Conservation (phyloP, 805 yeast species). For the Yamadazyma takamatsuzukensis region DNA sequence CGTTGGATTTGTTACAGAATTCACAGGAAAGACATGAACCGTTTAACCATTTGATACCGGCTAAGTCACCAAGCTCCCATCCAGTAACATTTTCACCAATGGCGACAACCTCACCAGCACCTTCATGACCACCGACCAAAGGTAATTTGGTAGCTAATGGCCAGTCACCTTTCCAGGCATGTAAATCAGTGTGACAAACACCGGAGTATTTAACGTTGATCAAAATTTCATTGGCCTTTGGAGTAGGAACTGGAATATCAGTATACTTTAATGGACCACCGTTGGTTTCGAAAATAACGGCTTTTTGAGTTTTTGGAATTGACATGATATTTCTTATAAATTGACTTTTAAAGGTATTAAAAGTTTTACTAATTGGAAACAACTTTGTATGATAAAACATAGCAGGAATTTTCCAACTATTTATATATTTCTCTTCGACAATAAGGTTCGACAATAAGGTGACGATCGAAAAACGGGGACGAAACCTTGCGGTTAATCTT, state of each 20-base stretch:
- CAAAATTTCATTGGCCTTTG: slow-evolving; percentile 39
- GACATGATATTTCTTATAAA: too few species aligned
- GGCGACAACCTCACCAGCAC: slow-evolving; percentile 46
- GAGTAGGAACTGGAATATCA: slow-evolving; percentile 41
- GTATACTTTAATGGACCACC: slow-evolving; percentile 40
- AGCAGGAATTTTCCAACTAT: too few species aligned
- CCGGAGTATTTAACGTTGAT: slow-evolving; percentile 45
- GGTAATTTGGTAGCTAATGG: slow-evolving; percentile 43
- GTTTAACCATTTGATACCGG: slow-evolving; percentile 46
- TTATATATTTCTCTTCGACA: too few species aligned
- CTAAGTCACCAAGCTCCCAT: slow-evolving; percentile 42
- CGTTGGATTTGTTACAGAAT: slow-evolving; percentile 38
- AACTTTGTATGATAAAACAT: too few species aligned
- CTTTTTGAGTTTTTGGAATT: slow-evolving; percentile 41
- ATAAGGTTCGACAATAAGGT: too few species aligned
- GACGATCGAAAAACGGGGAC: too few species aligned
- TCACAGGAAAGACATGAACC: slow-evolving; percentile 43
- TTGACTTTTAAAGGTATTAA: too few species aligned
- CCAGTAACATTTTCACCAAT: slow-evolving; percentile 39
- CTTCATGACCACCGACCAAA: slow-evolving; percentile 47
- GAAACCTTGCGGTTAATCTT: too few species aligned
- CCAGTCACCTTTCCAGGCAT: slow-evolving; percentile 49
- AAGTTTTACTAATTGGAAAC: too few species aligned
- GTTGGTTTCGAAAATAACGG: slow-evolving; percentile 38
- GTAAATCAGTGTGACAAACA: slow-evolving; percentile 46